A percentile compares a stretch with the other conserved stretches of the same genome.
Conservation (phyloP, 345 rosid species). For the Arabidopsis arenosa region DNA sequence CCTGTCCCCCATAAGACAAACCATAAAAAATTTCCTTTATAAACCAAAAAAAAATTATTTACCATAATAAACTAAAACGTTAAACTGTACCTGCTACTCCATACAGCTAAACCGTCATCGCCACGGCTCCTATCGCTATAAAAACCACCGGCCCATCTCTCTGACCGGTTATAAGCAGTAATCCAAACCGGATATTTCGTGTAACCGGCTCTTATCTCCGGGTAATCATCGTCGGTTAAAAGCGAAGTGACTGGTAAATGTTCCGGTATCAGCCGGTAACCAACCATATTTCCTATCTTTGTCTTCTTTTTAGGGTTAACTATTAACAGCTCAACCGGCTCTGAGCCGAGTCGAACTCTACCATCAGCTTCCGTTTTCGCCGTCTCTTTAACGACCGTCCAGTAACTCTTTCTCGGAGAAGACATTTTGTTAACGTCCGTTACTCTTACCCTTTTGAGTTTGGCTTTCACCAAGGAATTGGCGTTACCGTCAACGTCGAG, state of each 20-base stretch:
- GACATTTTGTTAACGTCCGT: conserved; percentile 30
- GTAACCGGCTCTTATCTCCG: conserved; percentile 66
- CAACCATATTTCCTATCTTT: conserved; percentile 61
- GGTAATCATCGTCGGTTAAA: conserved; percentile 64
- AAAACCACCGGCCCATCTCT: conserved; percentile 86
- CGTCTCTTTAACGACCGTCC: conserved; percentile 66
- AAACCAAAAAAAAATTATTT: neutral
- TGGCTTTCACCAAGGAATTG: conserved; percentile 77
- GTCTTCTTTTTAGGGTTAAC: conserved; percentile 71
- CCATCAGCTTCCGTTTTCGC: conserved; percentile 75
- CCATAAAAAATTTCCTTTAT: neutral
- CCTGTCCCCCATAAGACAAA: conserved; percentile 46
- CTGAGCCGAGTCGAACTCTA: conserved; percentile 55
- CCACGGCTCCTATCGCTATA: conserved; percentile 73
- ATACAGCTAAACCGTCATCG: conserved; percentile 70
- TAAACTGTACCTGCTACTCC: conserved; percentile 60
- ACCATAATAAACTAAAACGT: neutral
- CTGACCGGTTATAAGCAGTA: conserved; percentile 77
- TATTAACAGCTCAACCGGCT: conserved; percentile 62
- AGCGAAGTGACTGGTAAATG: conserved; percentile 53
- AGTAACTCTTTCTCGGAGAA: conserved; percentile 67
- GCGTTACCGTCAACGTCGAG: conserved; percentile 71
- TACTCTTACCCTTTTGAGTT: conserved; percentile 49
- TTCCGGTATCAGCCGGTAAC: conserved; percentile 71
- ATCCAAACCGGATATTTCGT: conserved; percentile 75